Conservation (phyloP, 352 stramenopile species). For the Paralagenidium karlingii region DNA sequence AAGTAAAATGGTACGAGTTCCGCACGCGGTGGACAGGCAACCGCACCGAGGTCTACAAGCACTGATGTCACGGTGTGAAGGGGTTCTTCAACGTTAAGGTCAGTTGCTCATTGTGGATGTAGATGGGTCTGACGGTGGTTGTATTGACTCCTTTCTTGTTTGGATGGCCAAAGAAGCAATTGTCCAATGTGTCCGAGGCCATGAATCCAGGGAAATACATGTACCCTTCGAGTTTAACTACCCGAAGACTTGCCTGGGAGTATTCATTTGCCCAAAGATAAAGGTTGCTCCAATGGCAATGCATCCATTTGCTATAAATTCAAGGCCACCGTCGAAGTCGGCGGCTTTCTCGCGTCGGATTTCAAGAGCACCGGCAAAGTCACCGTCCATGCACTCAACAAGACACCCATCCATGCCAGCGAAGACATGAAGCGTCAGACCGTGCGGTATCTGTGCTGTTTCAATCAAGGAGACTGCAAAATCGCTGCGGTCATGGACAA, state of each 20-base stretch:
- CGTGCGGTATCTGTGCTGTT: constrained; percentile 46
- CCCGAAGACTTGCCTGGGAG: constrained; percentile 24
- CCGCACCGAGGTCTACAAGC: constrained; percentile 8
- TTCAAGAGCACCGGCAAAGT: constrained; percentile 43
- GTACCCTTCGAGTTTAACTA: constrained; percentile 64
- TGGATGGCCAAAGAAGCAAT: too few relatives aligned
- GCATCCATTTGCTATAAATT: constrained; percentile 72
- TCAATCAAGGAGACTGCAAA: constrained; percentile 35
- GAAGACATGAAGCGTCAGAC: constrained; percentile 37
- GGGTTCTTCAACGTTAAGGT: constrained; percentile 64
- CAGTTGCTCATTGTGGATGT: too few relatives aligned
- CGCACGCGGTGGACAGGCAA: constrained; percentile 16
- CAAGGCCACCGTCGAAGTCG: constrained; percentile 52
- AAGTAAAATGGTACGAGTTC: constrained; percentile 34
- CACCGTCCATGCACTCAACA: constrained; percentile 42
- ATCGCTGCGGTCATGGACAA: constrained; percentile 58
- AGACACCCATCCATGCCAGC: constrained; percentile 22
- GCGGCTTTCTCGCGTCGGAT: constrained; percentile 41
- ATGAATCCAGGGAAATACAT: constrained; percentile 32
- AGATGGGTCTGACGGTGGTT: too few relatives aligned
- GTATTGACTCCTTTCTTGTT: neutral
- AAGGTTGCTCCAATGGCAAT: constrained; percentile 35
- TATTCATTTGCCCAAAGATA: constrained; percentile 39
- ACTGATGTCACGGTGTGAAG: constrained; percentile 17
- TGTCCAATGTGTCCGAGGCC: too few relatives aligned